These are phyloP conservation scores for Nemania sp. DNA, from an alignment of 2,329 filamentous ascomycete genomes.

Conservation along the genomic window DNA sequence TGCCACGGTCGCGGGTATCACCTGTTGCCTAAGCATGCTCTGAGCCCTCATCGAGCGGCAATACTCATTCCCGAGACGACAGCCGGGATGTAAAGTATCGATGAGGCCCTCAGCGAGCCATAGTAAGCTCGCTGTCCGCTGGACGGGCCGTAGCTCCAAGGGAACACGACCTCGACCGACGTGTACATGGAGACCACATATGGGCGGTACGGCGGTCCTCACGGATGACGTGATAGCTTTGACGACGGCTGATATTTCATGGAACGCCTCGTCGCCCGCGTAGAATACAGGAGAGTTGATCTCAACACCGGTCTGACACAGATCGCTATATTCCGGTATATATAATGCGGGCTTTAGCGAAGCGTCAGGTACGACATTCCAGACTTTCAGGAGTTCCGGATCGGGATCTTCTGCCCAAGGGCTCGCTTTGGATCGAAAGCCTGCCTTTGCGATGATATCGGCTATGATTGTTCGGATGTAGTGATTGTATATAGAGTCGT, in stretches of 20 bases:
- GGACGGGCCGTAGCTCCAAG: neutral
- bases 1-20: too few species aligned
- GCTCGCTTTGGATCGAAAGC: neutral
- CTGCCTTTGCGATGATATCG: neutral
- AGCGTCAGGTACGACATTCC: conserved; percentile 13
- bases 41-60: too few species aligned
- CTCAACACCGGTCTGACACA: conserved; percentile 13
- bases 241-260: conserved; percentile 5
- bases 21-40: too few species aligned
- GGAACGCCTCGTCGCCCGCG: neutral
- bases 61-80: neutral
- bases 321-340: too few species aligned
- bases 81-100: conserved; percentile 3
- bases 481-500: too few species aligned
- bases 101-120: conserved; percentile 11
- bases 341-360: too few species aligned
- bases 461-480: too few species aligned
- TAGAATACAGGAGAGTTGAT: conserved; percentile 4
- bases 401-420: neutral
- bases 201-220: conserved; percentile 2
- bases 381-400: neutral
- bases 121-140: conserved; percentile 4
- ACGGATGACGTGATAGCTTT: conserved; percentile 10
- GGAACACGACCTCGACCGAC: neutral
- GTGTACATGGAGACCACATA: conserved; percentile 12